Evolutionary conservation across 495 filamentous ascomycete species (phyloP).

Genomic region (Aspergillus asperescens): DNA sequence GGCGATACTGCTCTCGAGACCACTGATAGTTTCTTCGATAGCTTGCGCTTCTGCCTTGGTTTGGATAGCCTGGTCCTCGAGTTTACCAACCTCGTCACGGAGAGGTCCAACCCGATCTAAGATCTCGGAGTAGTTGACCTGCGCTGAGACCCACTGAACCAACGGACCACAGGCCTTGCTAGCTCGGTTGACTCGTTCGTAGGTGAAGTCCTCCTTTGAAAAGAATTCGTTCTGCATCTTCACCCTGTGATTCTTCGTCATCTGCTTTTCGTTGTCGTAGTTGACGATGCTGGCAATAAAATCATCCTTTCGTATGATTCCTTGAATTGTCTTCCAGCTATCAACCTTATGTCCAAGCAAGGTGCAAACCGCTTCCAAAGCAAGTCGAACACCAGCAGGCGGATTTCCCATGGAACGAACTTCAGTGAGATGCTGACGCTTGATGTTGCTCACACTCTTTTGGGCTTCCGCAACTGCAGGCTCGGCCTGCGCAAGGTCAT

Average conservation of each 20-base stretch:
- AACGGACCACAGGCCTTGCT: conserved; percentile 95
- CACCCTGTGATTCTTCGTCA: conserved; percentile 73
- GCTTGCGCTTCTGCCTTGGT: conserved; percentile 93
- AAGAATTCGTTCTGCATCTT: conserved; percentile 94
- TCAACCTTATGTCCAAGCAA: conserved; percentile 84
- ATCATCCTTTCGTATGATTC: conserved; percentile 81
- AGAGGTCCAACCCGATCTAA: conserved; percentile 91
- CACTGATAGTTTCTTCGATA: conserved; percentile 78
- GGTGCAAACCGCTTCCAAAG: conserved; percentile 91
- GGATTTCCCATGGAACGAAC: conserved; percentile 94
- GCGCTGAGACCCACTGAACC: conserved; percentile 95
- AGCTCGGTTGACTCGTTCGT: conserved; percentile 89
- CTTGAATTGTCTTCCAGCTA: conserved; percentile 86
- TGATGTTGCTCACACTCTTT: conserved; percentile 95
- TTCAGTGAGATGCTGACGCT: conserved; percentile 92
- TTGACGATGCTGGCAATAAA: conserved; percentile 98
- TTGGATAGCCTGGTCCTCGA: conserved; percentile 83
- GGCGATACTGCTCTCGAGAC: conserved; percentile 83
- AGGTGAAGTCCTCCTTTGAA: conserved; percentile 89
- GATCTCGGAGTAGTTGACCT: conserved; percentile 96
- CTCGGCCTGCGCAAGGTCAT: conserved; percentile 85
- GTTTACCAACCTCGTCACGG: conserved; percentile 78
- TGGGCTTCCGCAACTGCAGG: conserved; percentile 90
- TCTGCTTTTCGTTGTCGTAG: conserved; percentile 92
- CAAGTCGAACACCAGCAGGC: conserved; percentile 81